Evolutionary conservation across 148 eudicot genomes (phyloP), one percentile per base, ranked within the genome.

Genomic region (Mesembryanthemum crystallinum): DNA sequence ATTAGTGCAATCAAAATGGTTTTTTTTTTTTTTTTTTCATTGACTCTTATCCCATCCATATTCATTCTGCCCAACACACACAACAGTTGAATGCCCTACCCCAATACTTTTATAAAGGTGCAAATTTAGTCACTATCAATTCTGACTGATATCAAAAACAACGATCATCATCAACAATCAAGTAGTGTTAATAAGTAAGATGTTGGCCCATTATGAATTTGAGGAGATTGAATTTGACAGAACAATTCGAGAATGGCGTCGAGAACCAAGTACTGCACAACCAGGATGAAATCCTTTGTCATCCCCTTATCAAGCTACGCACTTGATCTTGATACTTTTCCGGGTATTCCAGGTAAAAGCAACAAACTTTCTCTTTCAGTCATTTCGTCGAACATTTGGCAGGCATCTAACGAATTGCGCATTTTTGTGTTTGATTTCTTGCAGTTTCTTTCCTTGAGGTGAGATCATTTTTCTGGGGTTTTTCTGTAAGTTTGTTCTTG

Each of bases 361-460:
- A 45, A 45, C 25, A 1, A 35, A 0, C 7, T 7, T 21, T 24
- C 52, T 61, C 64, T 51, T n/a, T 27, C 11, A 8, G 30, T 21
- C 21, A 70, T 35, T 76, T 51, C 9, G 20, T 47, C 65, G 4
- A 74, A 81, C 54, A 66, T 21, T 61, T 79, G 52, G 64, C 7
- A 23, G 23, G 51, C 49, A 23, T 74, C 75, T 80, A 32, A 76
- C 45, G 21, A 29, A 14, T 58, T 70, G 20, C 17, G 71, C 55
- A n/a, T 80, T 65, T 18, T 67, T 82, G 64, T 30, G 42, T 69
- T 27, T 32, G 10, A 49, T 73, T 69, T 71, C 27, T 83, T 82
- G 83, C 97, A 95, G 99, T 89, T 86, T 94, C 98, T 39, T 94
- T 92, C 83, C 86, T 92, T 47, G 98, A 94, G 98, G 98, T 94